Evolutionary conservation across 2,329 filamentous ascomycete species (phyloP), one percentile per base, ranked within the genome.

Genomic region (Aspergillus transmontanensis): DNA sequence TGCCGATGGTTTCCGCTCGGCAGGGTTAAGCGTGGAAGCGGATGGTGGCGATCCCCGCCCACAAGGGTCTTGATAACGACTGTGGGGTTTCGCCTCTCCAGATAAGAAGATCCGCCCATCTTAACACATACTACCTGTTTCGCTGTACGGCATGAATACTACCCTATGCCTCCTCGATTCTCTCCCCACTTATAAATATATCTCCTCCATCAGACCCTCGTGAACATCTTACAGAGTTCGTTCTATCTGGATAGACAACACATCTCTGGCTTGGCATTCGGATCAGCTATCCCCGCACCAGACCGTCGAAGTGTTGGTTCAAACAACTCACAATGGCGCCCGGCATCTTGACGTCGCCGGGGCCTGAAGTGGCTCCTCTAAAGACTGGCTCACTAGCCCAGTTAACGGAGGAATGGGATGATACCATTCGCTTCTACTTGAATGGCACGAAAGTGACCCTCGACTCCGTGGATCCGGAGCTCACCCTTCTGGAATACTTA

Each of bases 401-500:
- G 21, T 79, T 97, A 57, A 95, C 92, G 1, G 88, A 89, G 59
- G 79, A 85, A 54, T 98, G 92, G 78, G 90, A 97, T 73, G 93
- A 97, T 77, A 94, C 92, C 1, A 83, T 98, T 63, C 86, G 90
- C 21, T 98, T 98, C 83, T 98, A 93, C 76, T 87, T 99, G 58
- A 99, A 99, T 76, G 95, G 95, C 66, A 97, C 94, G 2, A 92
- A 89, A 68, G 91, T 98, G 19, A 87, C 90, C 1, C 82, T 99
- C 19, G 94, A 97, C 69, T 86, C 92, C 14, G 88, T 95, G 58
- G 94, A 98, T 73, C 95, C 95, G 0, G 94, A 98, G 75, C 84
- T 94, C 55, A 99, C 95, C 0, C 84, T 99, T 36, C 83, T 99
- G 7, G 94, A 98, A 77, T 99, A 98, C 72, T 84, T 99, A 45